These are phyloP conservation scores for Monosporozyma siamensis DNA, from an alignment of 805 yeast genomes.

Conservation along the genomic window DNA sequence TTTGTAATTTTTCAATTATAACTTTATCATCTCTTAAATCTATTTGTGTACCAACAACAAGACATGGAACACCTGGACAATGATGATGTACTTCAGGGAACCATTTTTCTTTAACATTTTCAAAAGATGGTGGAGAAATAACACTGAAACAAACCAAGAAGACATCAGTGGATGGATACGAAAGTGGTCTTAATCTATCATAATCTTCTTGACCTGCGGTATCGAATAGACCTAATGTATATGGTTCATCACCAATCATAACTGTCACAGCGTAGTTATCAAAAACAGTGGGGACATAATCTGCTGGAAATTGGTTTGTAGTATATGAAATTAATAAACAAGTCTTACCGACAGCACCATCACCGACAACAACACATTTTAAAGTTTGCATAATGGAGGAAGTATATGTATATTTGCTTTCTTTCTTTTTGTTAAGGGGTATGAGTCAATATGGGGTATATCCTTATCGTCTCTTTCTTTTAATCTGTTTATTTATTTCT, in stretches of 20 bases:
- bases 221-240: slow-evolving; percentile 92
- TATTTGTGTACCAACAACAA: slow-evolving; percentile 93
- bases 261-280: slow-evolving; percentile 92
- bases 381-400: slow-evolving; percentile 40
- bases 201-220: slow-evolving; percentile 99
- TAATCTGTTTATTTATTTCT: too few relatives aligned
- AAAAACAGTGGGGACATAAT: slow-evolving; percentile 97
- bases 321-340: slow-evolving; percentile 93
- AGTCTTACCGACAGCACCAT: slow-evolving; percentile 99
- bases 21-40: slow-evolving; percentile 92
- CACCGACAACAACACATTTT: slow-evolving; percentile 98
- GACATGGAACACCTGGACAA: slow-evolving; percentile 96
- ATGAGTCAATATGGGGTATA: too few relatives aligned
- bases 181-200: slow-evolving; percentile 91
- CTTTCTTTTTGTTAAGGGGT: neutral
- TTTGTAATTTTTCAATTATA: slow-evolving; percentile 77
- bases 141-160: slow-evolving; percentile 93
- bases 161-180: slow-evolving; percentile 95
- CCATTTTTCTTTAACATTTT: slow-evolving; percentile 97
- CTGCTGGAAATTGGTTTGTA: slow-evolving; percentile 94
- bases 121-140: slow-evolving; percentile 94
- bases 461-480: too few relatives aligned
- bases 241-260: slow-evolving; percentile 96
- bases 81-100: slow-evolving; percentile 97
- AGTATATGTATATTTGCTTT: too few relatives aligned